A percentile compares a stretch with the other conserved stretches of the same genome.
phyloP scores from a whole-genome alignment of 2,329 filamentous ascomycete species.

The Microthyrium microscopicum region DNA sequence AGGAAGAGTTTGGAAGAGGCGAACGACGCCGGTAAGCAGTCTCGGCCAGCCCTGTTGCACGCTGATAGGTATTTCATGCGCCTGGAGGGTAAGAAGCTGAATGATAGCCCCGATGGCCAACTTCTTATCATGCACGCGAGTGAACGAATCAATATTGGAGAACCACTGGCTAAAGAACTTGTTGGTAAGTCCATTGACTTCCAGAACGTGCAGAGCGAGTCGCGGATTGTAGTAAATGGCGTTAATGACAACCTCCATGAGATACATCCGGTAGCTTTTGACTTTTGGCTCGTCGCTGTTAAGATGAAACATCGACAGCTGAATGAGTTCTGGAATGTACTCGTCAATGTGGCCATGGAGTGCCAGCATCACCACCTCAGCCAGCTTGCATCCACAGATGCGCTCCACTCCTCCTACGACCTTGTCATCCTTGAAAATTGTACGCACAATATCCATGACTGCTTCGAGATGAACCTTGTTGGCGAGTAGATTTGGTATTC shows the following conservation, averaged over 20 bases:
- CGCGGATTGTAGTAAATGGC: conserved; percentile 92
- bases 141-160: conserved; percentile 84
- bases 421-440: conserved; percentile 86
- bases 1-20: conserved; percentile 82
- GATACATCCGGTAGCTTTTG: conserved; percentile 84
- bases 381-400: conserved; percentile 94
- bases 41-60: conserved; percentile 92
- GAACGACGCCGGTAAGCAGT: conserved; percentile 72
- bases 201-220: conserved; percentile 71
- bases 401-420: conserved; percentile 86
- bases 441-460: conserved; percentile 81
- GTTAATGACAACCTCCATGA: conserved; percentile 99
- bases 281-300: conserved; percentile 62
- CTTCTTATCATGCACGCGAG: conserved; percentile 95
- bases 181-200: conserved; percentile 86
- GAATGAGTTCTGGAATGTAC: conserved; percentile 76
- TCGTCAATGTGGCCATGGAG: conserved; percentile 76
- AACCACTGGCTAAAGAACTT: conserved; percentile 99
- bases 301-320: conserved; percentile 73
- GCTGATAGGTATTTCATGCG: conserved; percentile 73
- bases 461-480: conserved; percentile 78
- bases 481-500: conserved; percentile 60
- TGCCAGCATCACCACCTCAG: conserved; percentile 93
- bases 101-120: conserved; percentile 89
- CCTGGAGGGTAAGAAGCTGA: conserved; percentile 61